Conservation (phyloP, 768 basidiomycete genomes). For the Gloeostereum incarnatum region DNA sequence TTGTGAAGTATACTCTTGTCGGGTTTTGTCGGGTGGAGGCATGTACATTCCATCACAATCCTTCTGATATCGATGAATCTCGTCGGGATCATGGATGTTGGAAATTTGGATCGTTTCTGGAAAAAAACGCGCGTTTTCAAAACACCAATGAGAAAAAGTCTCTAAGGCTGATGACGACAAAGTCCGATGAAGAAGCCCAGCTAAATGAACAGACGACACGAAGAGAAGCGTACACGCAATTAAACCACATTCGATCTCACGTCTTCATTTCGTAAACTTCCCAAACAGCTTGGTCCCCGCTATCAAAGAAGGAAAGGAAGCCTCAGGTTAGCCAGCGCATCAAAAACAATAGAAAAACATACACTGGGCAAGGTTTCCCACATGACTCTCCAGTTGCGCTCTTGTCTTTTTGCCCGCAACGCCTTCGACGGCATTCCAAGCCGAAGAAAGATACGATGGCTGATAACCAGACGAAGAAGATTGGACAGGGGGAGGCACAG, state of each 20-base stretch:
- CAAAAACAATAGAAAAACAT: slow-evolving; percentile 17
- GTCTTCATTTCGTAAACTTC: slow-evolving; percentile 30
- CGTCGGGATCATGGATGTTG: slow-evolving; percentile 30
- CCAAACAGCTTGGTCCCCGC: slow-evolving; percentile 35
- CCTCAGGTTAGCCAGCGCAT: slow-evolving; percentile 8
- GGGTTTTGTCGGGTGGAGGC: too few species aligned
- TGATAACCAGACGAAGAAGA: background rate
- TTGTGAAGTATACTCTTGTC: too few species aligned
- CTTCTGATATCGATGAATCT: slow-evolving; percentile 22
- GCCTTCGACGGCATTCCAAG: slow-evolving; percentile 43
- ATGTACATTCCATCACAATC: too few species aligned
- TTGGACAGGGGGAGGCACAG: background rate
- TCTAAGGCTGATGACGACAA: too few species aligned
- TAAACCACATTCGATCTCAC: too few species aligned
- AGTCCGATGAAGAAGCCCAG: too few species aligned
- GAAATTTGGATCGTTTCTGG: too few species aligned
- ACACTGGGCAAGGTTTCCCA: slow-evolving; percentile 43
- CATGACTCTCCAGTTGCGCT: slow-evolving; percentile 35
- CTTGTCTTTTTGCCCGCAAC: slow-evolving; percentile 43
- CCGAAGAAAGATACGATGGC: slow-evolving; percentile 26
- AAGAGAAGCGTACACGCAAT: too few species aligned
- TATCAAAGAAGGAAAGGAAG: slow-evolving; percentile 12
- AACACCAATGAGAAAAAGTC: too few species aligned
- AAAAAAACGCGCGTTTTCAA: too few species aligned
- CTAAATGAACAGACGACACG: too few species aligned